phyloP scores from a whole-genome alignment of 208 protist species.

The Eutreptiella sp. region DNA sequence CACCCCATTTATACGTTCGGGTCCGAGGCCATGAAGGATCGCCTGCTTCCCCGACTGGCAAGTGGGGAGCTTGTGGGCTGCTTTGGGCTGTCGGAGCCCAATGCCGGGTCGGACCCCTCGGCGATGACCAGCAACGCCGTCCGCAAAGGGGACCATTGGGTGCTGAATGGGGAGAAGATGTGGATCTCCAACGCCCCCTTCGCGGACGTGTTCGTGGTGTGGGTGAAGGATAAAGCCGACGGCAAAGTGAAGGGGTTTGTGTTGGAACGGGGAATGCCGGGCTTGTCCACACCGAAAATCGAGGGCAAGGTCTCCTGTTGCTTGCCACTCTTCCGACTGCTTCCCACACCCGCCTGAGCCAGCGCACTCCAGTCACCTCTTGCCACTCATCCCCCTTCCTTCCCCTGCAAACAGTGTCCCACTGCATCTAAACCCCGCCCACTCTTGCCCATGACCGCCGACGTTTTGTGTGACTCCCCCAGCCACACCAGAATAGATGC shows the following conservation, averaged over 20 bases:
- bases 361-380: too few relatives aligned
- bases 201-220: slow-evolving; percentile 84
- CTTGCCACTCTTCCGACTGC: too few relatives aligned
- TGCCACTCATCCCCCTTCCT: too few relatives aligned
- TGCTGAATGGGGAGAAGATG: slow-evolving; percentile 76
- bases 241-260: slow-evolving; percentile 75
- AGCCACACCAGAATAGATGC: too few relatives aligned
- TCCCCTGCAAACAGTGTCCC: too few relatives aligned
- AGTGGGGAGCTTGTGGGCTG: slow-evolving; percentile 70
- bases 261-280: slow-evolving; percentile 73
- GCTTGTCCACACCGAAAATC: slow-evolving; percentile 69
- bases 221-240: slow-evolving; percentile 67
- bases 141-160: slow-evolving; percentile 45
- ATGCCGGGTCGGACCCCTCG: slow-evolving; percentile 77
- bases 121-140: slow-evolving; percentile 68
- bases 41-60: slow-evolving; percentile 55
- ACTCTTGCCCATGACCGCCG: too few relatives aligned
- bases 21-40: slow-evolving; percentile 58
- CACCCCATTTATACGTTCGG: slow-evolving; percentile 76
- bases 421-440: too few relatives aligned
- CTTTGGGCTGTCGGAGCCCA: slow-evolving; percentile 88
- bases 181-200: slow-evolving; percentile 88
- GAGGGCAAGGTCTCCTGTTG: slow-evolving; percentile 85
- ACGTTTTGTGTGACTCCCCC: too few relatives aligned
- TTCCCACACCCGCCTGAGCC: too few relatives aligned